A percentile compares a stretch with the other conserved stretches of the same genome.
These are phyloP conservation scores for Ambrosia trifida DNA, from an alignment of 129 eudicot species.

Conservation along the genomic window DNA sequence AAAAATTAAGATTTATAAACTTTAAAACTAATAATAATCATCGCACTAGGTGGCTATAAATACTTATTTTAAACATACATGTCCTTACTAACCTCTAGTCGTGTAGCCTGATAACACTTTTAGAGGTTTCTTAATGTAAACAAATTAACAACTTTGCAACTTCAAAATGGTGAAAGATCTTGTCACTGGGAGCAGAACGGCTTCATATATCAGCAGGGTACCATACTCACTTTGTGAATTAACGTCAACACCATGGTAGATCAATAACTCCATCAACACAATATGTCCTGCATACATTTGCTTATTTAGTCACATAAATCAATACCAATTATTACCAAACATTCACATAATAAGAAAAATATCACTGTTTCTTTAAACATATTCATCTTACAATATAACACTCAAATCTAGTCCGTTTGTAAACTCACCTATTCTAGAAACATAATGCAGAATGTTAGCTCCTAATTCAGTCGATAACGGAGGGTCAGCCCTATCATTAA, in stretches of 20 bases:
- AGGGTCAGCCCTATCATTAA: conserved; percentile 78
- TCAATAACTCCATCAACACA: conserved; percentile 68
- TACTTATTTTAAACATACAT: no score
- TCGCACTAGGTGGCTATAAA: no score
- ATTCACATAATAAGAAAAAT: background rate
- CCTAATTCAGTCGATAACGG: conserved; percentile 77
- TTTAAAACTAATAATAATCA: no score
- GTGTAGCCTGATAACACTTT: no score
- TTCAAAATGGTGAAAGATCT: no score
- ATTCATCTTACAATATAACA: background rate
- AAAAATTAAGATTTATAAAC: no score
- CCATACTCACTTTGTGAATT: conserved; percentile 94
- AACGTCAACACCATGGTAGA: conserved; percentile 57
- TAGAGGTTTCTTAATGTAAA: no score
- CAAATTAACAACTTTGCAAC: no score
- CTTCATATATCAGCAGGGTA: conserved; percentile 77
- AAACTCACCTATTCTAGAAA: conserved; percentile 77
- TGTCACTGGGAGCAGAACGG: no score
- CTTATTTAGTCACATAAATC: background rate
- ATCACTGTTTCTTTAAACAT: no score
- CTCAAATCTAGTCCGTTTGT: conserved; percentile 11
- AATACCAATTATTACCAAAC: no score
- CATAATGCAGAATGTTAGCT: conserved; percentile 87
- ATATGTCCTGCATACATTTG: conserved; percentile 59
- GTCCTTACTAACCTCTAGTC: no score